Percentiles rank a stretch among this genome's conserved stretches.
These are phyloP conservation scores for Mortierella claussenii DNA, from an alignment of 192 early-diverging fungal species.

Conservation along the genomic window DNA sequence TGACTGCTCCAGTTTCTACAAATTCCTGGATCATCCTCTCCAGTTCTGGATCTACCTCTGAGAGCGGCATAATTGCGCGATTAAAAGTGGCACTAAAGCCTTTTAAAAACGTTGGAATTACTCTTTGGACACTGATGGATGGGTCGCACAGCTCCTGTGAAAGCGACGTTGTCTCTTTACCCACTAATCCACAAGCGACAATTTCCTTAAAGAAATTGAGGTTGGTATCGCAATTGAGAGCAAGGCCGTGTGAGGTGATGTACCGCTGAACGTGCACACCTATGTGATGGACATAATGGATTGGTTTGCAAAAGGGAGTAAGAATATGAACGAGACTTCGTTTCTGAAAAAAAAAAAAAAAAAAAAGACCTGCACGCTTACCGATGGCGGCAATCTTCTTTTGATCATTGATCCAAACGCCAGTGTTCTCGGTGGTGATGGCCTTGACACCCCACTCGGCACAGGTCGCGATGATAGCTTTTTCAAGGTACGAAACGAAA, in stretches of 20 bases:
- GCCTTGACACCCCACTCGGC: conserved; percentile 72
- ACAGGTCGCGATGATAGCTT: conserved; percentile 80
- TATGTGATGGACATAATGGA: conserved; percentile 48
- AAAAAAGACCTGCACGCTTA: conserved; percentile 27
- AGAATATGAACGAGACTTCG: background rate
- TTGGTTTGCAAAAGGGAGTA: no score
- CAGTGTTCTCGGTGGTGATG: conserved; percentile 77
- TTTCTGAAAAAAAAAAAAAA: background rate
- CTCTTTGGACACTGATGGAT: conserved; percentile 52
- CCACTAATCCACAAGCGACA: conserved; percentile 87
- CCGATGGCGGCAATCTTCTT: conserved; percentile 95
- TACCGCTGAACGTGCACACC: conserved; percentile 88
- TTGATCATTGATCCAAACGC: conserved; percentile 89
- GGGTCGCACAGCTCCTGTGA: conserved; percentile 55
- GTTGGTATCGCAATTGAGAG: conserved; percentile 93
- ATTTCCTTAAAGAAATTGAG: conserved; percentile 90
- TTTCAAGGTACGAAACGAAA: conserved; percentile 86
- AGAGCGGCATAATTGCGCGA: conserved; percentile 50
- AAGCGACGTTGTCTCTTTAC: conserved; percentile 83
- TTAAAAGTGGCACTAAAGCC: conserved; percentile 64
- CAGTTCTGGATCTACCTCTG: conserved; percentile 33
- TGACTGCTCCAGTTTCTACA: conserved; percentile 8
- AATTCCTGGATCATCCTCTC: conserved; percentile 28
- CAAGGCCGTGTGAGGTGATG: conserved; percentile 93
- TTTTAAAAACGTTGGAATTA: conserved; percentile 60